phyloP scores from a whole-genome alignment of 192 early-diverging fungal species.

The Funneliformis geosporum region DNA sequence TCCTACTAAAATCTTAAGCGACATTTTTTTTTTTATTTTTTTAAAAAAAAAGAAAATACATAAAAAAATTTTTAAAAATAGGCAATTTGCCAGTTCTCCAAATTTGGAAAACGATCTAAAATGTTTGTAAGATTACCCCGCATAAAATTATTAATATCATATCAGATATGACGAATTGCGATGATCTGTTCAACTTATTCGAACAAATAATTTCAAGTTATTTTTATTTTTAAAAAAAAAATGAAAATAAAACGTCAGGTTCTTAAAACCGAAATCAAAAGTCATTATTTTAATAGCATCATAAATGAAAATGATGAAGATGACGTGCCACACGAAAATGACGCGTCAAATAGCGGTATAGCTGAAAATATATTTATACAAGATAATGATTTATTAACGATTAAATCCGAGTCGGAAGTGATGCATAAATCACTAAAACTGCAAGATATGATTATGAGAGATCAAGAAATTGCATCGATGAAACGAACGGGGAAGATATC shows the following conservation, averaged over 20 bases:
- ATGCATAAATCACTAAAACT: no score
- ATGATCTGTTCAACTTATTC: no score
- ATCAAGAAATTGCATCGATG: background rate
- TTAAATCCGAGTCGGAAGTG: background rate
- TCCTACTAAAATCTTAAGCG: slow-evolving; percentile 39
- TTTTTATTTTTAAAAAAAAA: no score
- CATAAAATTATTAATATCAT: background rate
- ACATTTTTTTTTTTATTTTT: background rate
- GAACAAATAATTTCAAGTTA: no score
- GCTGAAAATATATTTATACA: background rate
- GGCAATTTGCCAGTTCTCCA: background rate
- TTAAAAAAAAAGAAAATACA: no score
- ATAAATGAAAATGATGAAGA: background rate
- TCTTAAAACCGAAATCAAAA: background rate
- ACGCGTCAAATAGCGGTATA: background rate
- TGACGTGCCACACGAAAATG: background rate
- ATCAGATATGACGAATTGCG: background rate
- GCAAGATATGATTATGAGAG: background rate
- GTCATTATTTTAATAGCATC: background rate
- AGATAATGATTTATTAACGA: background rate
- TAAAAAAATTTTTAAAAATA: no score
- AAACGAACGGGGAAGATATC: background rate
- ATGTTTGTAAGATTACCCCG: no score
- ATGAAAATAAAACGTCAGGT: background rate
- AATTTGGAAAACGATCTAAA: no score